A percentile compares a stretch with the other conserved stretches of the same genome.
Conservation (phyloP, 2,329 filamentous ascomycete genomes). For the Aureobasidium pullulans region DNA sequence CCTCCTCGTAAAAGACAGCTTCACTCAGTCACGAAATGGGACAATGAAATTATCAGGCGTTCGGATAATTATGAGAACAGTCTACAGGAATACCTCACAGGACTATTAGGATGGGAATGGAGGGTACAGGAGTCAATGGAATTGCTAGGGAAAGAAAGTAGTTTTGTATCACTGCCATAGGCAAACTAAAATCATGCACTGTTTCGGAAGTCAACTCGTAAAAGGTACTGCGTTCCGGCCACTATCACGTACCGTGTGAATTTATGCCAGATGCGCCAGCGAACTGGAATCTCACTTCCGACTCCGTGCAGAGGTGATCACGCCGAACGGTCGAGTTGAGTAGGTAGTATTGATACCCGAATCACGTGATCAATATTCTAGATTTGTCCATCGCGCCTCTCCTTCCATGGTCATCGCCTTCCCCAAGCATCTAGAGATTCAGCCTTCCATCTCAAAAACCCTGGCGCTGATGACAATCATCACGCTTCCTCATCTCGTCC, state of each 20-base stretch:
- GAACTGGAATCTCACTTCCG: too few relatives aligned
- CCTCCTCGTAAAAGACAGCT: background rate
- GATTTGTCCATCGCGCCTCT: background rate
- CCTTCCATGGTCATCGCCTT: background rate
- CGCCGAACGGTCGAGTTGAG: too few relatives aligned
- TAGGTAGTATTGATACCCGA: too few relatives aligned
- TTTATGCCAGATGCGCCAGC: too few relatives aligned
- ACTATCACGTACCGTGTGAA: too few relatives aligned
- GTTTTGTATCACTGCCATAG: background rate
- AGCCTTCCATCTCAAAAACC: background rate
- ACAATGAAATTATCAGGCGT: background rate
- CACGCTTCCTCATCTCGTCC: background rate
- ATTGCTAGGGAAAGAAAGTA: background rate
- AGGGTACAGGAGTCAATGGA: background rate
- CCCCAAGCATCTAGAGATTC: background rate
- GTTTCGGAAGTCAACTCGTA: background rate
- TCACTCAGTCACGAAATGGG: background rate
- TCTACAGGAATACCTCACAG: background rate
- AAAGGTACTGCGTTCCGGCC: too few relatives aligned
- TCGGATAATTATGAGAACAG: background rate
- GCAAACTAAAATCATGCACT: background rate
- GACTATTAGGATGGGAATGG: background rate
- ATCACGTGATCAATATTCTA: background rate
- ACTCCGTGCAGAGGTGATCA: too few relatives aligned
- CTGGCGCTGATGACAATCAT: background rate